Base-by-base conservation (phyloP, 2,329 filamentous ascomycete species). In the Hortaea werneckii region DNA sequence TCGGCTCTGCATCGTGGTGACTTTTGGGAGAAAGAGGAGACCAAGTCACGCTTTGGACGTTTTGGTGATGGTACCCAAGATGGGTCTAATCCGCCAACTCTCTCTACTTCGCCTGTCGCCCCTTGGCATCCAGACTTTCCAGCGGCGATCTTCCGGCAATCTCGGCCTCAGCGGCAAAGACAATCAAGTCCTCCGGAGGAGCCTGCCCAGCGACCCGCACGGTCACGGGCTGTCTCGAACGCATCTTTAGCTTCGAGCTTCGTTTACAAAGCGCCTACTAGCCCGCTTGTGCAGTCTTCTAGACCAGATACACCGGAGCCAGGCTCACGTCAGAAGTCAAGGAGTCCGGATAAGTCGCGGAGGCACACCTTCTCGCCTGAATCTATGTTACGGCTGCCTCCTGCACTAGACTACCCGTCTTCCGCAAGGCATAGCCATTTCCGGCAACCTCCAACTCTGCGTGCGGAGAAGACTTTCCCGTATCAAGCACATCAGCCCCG, bases 251-350 rank as follows among this genome's bases (percentile, higher is more conserved):
- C 85, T 0, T 84, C 82, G 1, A 88, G 80, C 56, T 95, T 95
- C 63, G 75, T 85, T 29, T 84, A 94, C 50, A 84, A 90, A 65
- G 79, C 86, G 2, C 90, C 92, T 0, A 96, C 92, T 2, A 96
- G 89, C 58, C 92, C 92, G 10, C 72, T 98, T 8, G 89, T 94
- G 1, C 82, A 95, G 48, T 50, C 58, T 39, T 58, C 59, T 12
- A 34, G 59, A 51, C 55, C 62, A 13, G 54, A 64, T 42, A 61
- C 56, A 28, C 60, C 60, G 3, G 59, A 63, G 42, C 60, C 58
- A 8, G 45, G 52, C 13, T 62, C 63, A 34, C 54, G 64, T 42
- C 62, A 62, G 38, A 50, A 54, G 12, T 68, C 67, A 2, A 58
- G 54, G 48, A 73, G 68, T 47, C 65, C 68, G 11, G 72, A 77